Conservation (phyloP, 1,284 basidiomycete genomes). For the Anthracocystis walkeri region DNA sequence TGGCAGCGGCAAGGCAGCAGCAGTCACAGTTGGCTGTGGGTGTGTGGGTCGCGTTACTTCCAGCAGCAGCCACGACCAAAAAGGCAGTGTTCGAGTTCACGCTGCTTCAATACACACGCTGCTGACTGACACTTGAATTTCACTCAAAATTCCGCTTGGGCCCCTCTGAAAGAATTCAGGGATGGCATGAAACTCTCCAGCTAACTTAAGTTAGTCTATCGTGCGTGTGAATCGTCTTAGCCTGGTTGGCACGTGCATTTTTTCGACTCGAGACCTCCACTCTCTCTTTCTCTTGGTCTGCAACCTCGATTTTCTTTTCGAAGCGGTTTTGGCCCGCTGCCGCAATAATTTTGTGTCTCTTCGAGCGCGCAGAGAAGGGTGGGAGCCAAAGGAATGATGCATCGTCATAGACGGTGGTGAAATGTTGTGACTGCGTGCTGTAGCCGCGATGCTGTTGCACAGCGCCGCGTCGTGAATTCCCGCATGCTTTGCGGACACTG, state of each 20-base stretch:
- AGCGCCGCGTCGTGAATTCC: no score
- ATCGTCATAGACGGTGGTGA: not conserved
- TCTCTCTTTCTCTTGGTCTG: not conserved
- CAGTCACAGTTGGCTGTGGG: not conserved
- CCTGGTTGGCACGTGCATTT: slow-evolving; percentile 33
- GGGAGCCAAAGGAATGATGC: slow-evolving; percentile 1
- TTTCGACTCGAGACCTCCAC: slow-evolving; percentile 22
- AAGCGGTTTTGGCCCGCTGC: not conserved
- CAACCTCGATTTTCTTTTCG: not conserved
- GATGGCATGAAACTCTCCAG: not conserved
- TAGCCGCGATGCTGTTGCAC: no score
- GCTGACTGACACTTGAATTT: not conserved
- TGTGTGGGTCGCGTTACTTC: not conserved
- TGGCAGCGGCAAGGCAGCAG: not conserved
- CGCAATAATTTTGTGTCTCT: not conserved
- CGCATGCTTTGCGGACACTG: not conserved
- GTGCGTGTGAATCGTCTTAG: slow-evolving; percentile 6
- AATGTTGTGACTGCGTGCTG: no score
- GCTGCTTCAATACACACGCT: slow-evolving; percentile 6
- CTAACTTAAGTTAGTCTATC: not conserved
- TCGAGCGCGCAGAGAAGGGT: not conserved
- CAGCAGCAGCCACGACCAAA: not conserved
- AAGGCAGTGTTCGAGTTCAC: slow-evolving; percentile 2
- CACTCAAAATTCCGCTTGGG: not conserved
- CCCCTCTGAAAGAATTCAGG: not conserved